Percentiles rank a stretch among this genome's conserved stretches.
Evolutionary conservation across 495 filamentous ascomycete genomes (phyloP).

Genomic region (Mycothermus thermophilus): DNA sequence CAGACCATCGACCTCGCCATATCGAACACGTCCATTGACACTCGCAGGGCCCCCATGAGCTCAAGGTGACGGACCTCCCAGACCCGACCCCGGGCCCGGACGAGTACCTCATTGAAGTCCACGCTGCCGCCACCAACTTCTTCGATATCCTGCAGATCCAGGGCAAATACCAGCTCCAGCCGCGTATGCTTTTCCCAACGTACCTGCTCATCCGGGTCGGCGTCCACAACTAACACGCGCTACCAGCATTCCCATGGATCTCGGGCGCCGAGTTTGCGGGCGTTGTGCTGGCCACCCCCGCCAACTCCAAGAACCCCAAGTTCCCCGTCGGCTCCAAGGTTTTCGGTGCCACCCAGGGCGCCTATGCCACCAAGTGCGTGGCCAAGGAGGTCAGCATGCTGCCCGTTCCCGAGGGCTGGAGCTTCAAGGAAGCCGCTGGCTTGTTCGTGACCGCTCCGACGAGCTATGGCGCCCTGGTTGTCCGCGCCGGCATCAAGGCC

Average conservation of each 20-base stretch:
- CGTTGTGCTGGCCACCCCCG: conserved; percentile 50
- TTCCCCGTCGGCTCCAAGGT: conserved; percentile 69
- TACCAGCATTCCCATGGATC: conserved; percentile 63
- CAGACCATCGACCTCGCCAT: background rate
- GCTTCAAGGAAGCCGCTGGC: conserved; percentile 71
- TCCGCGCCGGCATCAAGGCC: conserved; percentile 56
- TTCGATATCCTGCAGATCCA: conserved; percentile 87
- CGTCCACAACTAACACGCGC: too few relatives aligned
- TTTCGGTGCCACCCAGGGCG: conserved; percentile 78
- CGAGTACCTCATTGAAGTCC: conserved; percentile 80
- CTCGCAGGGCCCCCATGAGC: conserved; percentile 57
- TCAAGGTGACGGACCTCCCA: conserved; percentile 58
- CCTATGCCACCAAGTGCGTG: conserved; percentile 63
- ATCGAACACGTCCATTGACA: conserved; percentile 1
- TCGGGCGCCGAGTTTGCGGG: conserved; percentile 80
- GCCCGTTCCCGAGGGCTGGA: conserved; percentile 67
- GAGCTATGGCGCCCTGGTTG: conserved; percentile 72
- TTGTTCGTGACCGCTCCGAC: conserved; percentile 87
- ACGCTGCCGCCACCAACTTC: conserved; percentile 85
- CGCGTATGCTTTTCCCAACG: conserved; percentile 30
- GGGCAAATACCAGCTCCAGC: conserved; percentile 57
- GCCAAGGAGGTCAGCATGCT: conserved; percentile 52
- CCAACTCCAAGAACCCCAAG: conserved; percentile 22
- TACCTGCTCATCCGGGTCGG: too few relatives aligned
- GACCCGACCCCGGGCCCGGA: conserved; percentile 52